Evolutionary conservation across 2,329 filamentous ascomycete species (phyloP).

Genomic region (Meredithiella fracta): DNA sequence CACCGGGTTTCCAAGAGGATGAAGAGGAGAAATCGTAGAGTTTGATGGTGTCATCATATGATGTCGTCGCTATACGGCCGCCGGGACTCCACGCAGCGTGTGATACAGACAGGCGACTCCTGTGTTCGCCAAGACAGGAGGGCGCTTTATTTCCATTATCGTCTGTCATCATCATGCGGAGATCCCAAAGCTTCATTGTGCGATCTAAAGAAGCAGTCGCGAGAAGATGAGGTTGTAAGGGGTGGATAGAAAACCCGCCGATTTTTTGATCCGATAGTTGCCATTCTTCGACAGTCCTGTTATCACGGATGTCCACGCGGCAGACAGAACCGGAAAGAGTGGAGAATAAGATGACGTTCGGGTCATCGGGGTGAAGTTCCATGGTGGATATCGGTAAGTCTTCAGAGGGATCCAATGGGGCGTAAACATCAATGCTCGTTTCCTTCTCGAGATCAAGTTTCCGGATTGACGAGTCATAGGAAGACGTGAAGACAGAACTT

Average conservation of each 20-base stretch:
- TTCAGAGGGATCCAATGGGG: slow-evolving; percentile 48
- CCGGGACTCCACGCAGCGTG: slow-evolving; percentile 79
- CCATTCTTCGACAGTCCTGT: slow-evolving; percentile 28
- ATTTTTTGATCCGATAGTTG: slow-evolving; percentile 82
- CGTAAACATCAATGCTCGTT: slow-evolving; percentile 65
- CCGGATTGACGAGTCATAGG: slow-evolving; percentile 84
- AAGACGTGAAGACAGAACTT: slow-evolving; percentile 65
- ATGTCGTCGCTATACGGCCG: slow-evolving; percentile 78
- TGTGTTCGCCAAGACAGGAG: slow-evolving; percentile 61
- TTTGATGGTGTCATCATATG: slow-evolving; percentile 90
- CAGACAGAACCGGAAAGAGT: slow-evolving; percentile 71
- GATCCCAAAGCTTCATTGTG: slow-evolving; percentile 81
- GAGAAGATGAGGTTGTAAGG: slow-evolving; percentile 61
- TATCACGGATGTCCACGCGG: slow-evolving; percentile 46
- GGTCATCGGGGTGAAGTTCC: slow-evolving; percentile 55
- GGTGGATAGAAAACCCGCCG: slow-evolving; percentile 77
- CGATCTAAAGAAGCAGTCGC: slow-evolving; percentile 83
- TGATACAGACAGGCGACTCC: slow-evolving; percentile 69
- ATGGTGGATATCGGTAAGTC: slow-evolving; percentile 73
- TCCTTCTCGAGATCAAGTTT: slow-evolving; percentile 71
- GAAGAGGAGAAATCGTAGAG: slow-evolving; percentile 63
- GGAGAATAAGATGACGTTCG: slow-evolving; percentile 69
- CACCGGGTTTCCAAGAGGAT: slow-evolving; percentile 39
- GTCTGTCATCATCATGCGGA: slow-evolving; percentile 58
- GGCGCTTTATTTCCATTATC: slow-evolving; percentile 39